These are phyloP conservation scores for Venturia asperata DNA, from an alignment of 2,329 filamentous ascomycete species.

Conservation along the genomic window DNA sequence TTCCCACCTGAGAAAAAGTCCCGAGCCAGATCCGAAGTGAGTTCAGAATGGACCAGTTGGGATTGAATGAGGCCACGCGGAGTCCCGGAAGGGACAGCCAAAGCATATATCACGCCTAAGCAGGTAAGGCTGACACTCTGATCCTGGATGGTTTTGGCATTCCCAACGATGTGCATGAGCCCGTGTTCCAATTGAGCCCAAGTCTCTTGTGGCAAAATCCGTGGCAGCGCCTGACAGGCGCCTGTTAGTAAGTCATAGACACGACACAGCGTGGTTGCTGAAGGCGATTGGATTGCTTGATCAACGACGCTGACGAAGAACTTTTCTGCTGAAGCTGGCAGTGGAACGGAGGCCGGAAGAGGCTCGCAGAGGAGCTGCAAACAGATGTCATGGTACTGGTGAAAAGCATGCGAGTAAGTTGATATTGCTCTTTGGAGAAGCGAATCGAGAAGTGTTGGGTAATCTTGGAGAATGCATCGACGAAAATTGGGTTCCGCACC, in stretches of 20 bases:
- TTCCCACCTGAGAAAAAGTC: slow-evolving; percentile 26
- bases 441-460: slow-evolving; percentile 8
- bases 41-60: background rate
- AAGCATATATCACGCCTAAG: slow-evolving; percentile 29
- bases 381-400: slow-evolving; percentile 9
- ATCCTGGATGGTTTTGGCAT: slow-evolving; percentile 23
- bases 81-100: slow-evolving; percentile 21
- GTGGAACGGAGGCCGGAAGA: background rate
- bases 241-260: slow-evolving; percentile 30
- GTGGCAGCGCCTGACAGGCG: slow-evolving; percentile 27
- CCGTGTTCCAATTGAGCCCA: slow-evolving; percentile 28
- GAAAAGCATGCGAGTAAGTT: background rate
- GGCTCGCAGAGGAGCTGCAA: slow-evolving; percentile 10
- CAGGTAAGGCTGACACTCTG: slow-evolving; percentile 31
- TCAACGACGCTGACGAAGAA: slow-evolving; percentile 16
- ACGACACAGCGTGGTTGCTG: slow-evolving; percentile 21
- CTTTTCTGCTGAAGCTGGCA: slow-evolving; percentile 13
- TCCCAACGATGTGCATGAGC: slow-evolving; percentile 29
- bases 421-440: slow-evolving; percentile 9
- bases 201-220: slow-evolving; percentile 25
- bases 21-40: slow-evolving; percentile 22
- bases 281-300: slow-evolving; percentile 5
- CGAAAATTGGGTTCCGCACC: slow-evolving; percentile 2
- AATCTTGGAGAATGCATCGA: background rate
- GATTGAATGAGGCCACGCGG: slow-evolving; percentile 21